Evolutionary conservation across 1,284 basidiomycete species (phyloP).

Genomic region (Sporisorium exsertum): DNA sequence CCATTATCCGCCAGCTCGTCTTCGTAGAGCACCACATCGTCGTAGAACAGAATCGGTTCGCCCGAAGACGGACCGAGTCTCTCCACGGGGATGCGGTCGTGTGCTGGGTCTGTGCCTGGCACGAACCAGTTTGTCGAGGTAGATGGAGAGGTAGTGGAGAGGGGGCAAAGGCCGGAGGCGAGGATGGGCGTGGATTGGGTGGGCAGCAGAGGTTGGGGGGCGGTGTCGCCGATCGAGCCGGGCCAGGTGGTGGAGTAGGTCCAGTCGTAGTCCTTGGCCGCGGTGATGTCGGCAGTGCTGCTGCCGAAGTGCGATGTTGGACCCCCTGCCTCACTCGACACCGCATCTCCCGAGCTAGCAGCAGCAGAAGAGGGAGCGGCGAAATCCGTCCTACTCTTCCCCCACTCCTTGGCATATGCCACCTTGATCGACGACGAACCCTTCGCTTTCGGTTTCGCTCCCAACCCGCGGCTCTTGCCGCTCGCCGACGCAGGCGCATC

Average conservation of each 20-base stretch:
- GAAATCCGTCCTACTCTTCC: constrained; percentile 79
- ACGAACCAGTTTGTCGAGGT: constrained; percentile 23
- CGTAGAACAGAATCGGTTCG: constrained; percentile 68
- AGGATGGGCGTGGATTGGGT: neutral
- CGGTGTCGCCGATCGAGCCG: constrained; percentile 73
- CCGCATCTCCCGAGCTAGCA: neutral
- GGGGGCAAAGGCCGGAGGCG: constrained; percentile 2
- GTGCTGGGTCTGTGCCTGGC: constrained; percentile 53
- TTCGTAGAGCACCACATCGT: constrained; percentile 67
- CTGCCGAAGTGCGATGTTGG: constrained; percentile 48
- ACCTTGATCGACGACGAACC: constrained; percentile 80
- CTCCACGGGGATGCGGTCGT: constrained; percentile 66
- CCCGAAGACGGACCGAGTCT: constrained; percentile 57
- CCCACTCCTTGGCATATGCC: constrained; percentile 92
- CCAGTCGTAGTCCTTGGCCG: constrained; percentile 82
- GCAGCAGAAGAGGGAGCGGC: neutral
- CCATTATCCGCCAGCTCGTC: constrained; percentile 69
- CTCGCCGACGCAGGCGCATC: neutral
- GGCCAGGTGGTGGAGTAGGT: constrained; percentile 92
- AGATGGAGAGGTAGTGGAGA: neutral
- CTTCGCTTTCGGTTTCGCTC: constrained; percentile 49
- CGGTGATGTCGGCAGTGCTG: constrained; percentile 44
- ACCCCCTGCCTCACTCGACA: neutral
- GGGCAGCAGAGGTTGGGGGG: constrained; percentile 23
- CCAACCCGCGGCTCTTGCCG: constrained; percentile 8